A percentile compares a stretch with the other conserved stretches of the same genome.
Conservation (phyloP, 2,329 filamentous ascomycete genomes). For the Harringtonia lauricola region DNA sequence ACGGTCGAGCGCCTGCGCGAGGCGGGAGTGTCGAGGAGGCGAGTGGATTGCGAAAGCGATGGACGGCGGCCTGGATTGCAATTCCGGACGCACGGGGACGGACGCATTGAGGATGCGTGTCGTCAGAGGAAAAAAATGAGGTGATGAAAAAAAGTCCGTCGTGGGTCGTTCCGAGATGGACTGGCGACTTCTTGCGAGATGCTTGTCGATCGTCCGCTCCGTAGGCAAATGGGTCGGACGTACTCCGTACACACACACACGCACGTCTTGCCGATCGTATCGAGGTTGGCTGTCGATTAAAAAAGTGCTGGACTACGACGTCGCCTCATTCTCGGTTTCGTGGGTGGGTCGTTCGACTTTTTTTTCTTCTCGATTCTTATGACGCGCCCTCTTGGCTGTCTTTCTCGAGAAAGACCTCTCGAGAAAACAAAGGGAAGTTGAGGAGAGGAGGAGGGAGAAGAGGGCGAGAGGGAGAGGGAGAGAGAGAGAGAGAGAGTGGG, state of each 20-base stretch:
- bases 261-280: constrained; percentile 3
- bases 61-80: neutral
- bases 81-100: neutral
- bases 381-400: too few relatives aligned
- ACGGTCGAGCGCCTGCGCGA: too few relatives aligned
- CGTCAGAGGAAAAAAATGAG: too few relatives aligned
- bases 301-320: neutral
- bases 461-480: neutral
- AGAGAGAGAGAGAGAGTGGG: neutral
- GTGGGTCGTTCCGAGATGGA: neutral
- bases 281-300: constrained; percentile 2
- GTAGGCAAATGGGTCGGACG: neutral
- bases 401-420: too few relatives aligned
- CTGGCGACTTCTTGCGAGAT: too few relatives aligned
- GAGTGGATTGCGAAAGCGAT: neutral
- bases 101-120: too few relatives aligned
- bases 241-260: neutral
- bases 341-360: neutral
- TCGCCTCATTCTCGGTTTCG: neutral
- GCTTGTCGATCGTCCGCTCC: neutral
- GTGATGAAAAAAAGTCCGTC: too few relatives aligned
- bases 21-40: neutral
- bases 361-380: too few relatives aligned
- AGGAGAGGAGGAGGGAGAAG: neutral
- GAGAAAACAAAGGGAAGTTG: too few relatives aligned